These are phyloP conservation scores for Kingdonia uniflora DNA, from an alignment of 164 flowering plant species.

Conservation along the genomic window DNA sequence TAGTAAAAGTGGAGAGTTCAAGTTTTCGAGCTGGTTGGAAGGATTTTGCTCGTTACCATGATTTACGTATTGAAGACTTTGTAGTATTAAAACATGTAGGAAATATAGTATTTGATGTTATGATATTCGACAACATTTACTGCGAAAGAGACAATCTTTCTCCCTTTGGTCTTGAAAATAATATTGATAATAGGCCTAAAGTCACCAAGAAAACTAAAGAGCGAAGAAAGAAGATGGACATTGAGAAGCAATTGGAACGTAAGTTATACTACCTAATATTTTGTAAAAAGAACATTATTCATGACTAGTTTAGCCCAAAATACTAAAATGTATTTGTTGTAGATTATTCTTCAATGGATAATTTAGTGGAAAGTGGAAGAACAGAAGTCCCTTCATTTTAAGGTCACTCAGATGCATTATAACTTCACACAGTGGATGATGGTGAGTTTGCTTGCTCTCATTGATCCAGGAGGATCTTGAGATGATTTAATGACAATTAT, in stretches of 20 bases:
- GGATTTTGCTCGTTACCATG: not conserved
- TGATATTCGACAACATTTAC: not conserved
- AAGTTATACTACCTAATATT: not conserved
- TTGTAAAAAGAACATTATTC: not conserved
- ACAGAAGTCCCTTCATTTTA: not conserved
- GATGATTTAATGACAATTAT: too few species aligned
- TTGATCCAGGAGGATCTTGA: too few species aligned
- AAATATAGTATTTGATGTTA: not conserved
- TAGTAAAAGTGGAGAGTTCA: not conserved
- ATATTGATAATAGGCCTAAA: not conserved
- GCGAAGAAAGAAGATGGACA: not conserved
- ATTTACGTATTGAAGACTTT: not conserved
- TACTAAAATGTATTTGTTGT: not conserved
- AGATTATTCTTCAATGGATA: not conserved
- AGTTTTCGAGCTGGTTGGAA: not conserved
- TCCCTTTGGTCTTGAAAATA: not conserved
- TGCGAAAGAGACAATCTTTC: not conserved
- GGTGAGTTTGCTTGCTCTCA: not conserved
- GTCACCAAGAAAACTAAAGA: not conserved
- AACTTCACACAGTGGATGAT: not conserved
- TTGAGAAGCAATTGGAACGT: not conserved
- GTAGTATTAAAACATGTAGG: conserved; percentile 1
- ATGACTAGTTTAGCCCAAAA: too few species aligned
- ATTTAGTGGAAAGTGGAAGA: not conserved
- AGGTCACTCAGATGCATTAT: not conserved